Conservation (phyloP, 176 grass and related monocot genomes). For the Oryza punctata region DNA sequence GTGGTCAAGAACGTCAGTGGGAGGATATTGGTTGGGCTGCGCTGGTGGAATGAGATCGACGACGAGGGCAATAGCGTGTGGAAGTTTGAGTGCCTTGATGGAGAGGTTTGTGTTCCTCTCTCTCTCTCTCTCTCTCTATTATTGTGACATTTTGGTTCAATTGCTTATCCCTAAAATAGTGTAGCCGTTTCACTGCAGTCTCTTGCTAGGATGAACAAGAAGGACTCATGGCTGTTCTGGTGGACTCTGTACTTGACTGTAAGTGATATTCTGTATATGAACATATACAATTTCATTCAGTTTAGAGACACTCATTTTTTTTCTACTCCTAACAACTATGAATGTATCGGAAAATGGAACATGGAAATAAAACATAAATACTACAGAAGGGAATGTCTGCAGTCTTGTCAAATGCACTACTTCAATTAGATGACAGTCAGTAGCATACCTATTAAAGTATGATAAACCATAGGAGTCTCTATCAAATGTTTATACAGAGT, state of each 20-base stretch:
- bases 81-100: constrained; percentile 87
- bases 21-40: constrained; percentile 72
- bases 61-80: constrained; percentile 76
- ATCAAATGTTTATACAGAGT: not conserved
- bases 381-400: not conserved
- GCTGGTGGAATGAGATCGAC: constrained; percentile 89
- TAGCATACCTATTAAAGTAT: not conserved
- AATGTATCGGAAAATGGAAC: not conserved
- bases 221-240: constrained; percentile 95
- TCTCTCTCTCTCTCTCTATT: too few species aligned
- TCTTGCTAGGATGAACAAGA: constrained; percentile 90
- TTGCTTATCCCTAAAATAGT: not conserved
- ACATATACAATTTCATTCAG: not conserved
- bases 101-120: constrained; percentile 47
- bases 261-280: constrained; percentile 32
- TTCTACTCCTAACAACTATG: not conserved
- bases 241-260: constrained; percentile 93
- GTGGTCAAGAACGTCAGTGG: constrained; percentile 88
- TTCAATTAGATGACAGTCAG: not conserved
- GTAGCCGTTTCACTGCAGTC: constrained; percentile 49
- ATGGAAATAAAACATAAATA: not conserved
- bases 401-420: not conserved
- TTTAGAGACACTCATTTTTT: not conserved
- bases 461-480: not conserved
- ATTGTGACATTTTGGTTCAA: not conserved